A percentile compares a stretch with the other conserved stretches of the same genome.
Evolutionary conservation across 139 green algal genomes (phyloP).

Genomic region (Spirogloea muscicola): DNA sequence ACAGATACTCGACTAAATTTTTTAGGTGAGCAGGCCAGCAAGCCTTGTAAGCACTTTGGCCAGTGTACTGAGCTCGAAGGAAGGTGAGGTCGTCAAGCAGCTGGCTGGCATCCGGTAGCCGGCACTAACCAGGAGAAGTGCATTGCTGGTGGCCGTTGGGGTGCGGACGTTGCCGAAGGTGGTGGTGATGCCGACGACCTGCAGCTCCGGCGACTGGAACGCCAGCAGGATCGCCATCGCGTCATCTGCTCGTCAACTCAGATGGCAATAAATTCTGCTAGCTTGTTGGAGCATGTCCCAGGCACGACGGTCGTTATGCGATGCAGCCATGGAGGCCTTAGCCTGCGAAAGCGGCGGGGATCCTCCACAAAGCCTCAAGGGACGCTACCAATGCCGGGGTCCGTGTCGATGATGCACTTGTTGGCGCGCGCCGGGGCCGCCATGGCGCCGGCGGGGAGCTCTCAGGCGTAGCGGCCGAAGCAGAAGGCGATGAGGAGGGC

Average conservation of each 20-base stretch:
- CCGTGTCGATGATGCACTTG: conserved; percentile 47
- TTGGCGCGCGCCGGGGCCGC: no score
- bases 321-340: neutral
- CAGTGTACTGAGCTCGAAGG: neutral
- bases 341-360: no score
- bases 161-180: conserved; percentile 80
- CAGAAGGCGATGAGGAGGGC: no score
- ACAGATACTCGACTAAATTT: no score
- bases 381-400: conserved; percentile 39
- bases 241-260: conserved; percentile 65
- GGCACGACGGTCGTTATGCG: neutral
- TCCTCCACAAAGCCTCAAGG: no score
- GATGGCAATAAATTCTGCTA: neutral
- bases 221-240: conserved; percentile 74
- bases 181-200: conserved; percentile 74
- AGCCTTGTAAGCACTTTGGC: neutral
- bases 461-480: no score
- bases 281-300: neutral
- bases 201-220: conserved; percentile 66
- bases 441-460: no score
- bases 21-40: neutral
- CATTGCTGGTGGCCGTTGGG: conserved; percentile 70
- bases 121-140: conserved; percentile 57
- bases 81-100: neutral
- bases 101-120: neutral